phyloP scores from a whole-genome alignment of 805 yeast species.

The Jamesozyma jinghongensis region DNA sequence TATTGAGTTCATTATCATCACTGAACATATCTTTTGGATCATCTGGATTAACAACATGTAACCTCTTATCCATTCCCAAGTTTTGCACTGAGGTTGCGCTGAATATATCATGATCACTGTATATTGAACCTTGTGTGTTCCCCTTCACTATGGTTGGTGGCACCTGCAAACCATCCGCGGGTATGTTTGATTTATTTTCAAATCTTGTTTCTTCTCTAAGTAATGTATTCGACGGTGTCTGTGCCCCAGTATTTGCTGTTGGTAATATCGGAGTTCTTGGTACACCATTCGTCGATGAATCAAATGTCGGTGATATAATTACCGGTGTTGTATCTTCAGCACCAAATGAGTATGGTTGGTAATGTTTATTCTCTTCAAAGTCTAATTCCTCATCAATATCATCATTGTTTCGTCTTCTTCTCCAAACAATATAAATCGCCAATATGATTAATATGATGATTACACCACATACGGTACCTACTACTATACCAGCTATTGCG shows the following conservation, averaged over 20 bases:
- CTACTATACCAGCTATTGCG: conserved; percentile 54
- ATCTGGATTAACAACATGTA: conserved; percentile 45
- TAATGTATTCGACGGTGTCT: neutral
- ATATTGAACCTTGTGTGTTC: conserved; percentile 15
- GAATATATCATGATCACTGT: conserved; percentile 38
- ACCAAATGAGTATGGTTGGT: conserved; percentile 31
- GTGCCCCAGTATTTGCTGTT: neutral
- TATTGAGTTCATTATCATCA: conserved; percentile 64
- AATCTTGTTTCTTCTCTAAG: neutral
- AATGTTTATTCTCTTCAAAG: conserved; percentile 33
- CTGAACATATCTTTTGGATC: conserved; percentile 50
- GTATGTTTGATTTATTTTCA: neutral
- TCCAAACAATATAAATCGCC: conserved; percentile 33
- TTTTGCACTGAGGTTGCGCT: conserved; percentile 51
- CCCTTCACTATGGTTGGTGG: conserved; percentile 9
- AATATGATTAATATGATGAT: conserved; percentile 31
- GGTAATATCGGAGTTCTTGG: neutral
- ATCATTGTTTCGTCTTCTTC: conserved; percentile 33
- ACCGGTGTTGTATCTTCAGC: conserved; percentile 23
- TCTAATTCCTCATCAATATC: conserved; percentile 7
- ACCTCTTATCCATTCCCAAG: conserved; percentile 29
- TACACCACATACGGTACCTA: conserved; percentile 43
- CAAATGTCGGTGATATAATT: conserved; percentile 11
- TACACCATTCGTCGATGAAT: neutral
- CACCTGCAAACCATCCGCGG: neutral